These are phyloP conservation scores for Epichloe gansuensis DNA, from an alignment of 2,329 filamentous ascomycete species.

Conservation along the genomic window DNA sequence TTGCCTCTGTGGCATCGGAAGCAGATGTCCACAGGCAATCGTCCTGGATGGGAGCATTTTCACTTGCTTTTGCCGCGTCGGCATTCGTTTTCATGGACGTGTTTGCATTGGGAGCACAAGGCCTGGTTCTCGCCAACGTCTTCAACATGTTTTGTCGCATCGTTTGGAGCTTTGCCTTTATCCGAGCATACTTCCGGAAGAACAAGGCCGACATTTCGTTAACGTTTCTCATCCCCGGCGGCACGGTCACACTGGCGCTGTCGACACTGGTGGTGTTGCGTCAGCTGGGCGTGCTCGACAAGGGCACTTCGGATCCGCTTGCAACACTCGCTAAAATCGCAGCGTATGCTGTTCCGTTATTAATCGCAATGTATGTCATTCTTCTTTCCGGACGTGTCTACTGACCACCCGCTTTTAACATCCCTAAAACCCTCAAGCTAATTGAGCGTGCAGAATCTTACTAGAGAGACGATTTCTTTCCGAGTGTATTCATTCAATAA, in stretches of 20 bases:
- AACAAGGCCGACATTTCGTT: slow-evolving; percentile 24
- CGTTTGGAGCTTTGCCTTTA: slow-evolving; percentile 65
- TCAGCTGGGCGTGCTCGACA: slow-evolving; percentile 13
- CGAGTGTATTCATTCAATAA: slow-evolving; percentile 34
- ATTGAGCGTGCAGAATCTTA: slow-evolving; percentile 28
- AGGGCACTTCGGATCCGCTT: slow-evolving; percentile 16
- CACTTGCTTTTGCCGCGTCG: slow-evolving; percentile 57
- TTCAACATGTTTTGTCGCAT: slow-evolving; percentile 86
- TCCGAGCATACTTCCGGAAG: slow-evolving; percentile 46
- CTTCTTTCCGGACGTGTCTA: not conserved
- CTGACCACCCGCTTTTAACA: slow-evolving; percentile 3
- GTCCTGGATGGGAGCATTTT: slow-evolving; percentile 74
- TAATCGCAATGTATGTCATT: slow-evolving; percentile 45
- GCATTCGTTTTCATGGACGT: slow-evolving; percentile 66
- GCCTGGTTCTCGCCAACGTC: slow-evolving; percentile 74
- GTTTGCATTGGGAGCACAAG: slow-evolving; percentile 57
- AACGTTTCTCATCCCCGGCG: slow-evolving; percentile 15
- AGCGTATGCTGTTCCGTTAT: slow-evolving; percentile 36
- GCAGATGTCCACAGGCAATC: slow-evolving; percentile 65
- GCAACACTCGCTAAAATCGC: slow-evolving; percentile 33
- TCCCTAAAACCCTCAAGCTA: slow-evolving; percentile 12
- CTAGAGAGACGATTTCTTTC: slow-evolving; percentile 42
- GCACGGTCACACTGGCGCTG: slow-evolving; percentile 15
- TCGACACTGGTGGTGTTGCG: slow-evolving; percentile 16
- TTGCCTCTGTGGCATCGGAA: slow-evolving; percentile 71